Evolutionary conservation across 2,329 filamentous ascomycete genomes (phyloP).

Genomic region (Thelonectria rubi): DNA sequence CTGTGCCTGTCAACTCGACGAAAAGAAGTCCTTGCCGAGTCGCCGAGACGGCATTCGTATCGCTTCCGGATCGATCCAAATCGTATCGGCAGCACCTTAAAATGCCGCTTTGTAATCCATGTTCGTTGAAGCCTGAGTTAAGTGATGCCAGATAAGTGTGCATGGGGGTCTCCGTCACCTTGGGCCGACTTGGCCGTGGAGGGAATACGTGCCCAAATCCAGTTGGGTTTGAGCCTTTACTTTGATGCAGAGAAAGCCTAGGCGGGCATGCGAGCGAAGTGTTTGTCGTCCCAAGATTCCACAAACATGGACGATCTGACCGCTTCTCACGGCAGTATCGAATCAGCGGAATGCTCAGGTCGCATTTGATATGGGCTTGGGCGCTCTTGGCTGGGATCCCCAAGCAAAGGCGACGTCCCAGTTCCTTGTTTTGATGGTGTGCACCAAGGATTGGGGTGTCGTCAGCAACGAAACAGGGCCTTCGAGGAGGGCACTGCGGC

Average conservation of each 20-base stretch:
- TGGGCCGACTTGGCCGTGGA: constrained; percentile 8
- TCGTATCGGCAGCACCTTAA: constrained; percentile 14
- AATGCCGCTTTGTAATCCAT: constrained; percentile 13
- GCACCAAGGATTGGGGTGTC: constrained; percentile 29
- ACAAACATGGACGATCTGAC: constrained; percentile 14
- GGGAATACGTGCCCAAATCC: not conserved
- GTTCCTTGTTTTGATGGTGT: constrained; percentile 26
- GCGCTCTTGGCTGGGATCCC: constrained; percentile 12
- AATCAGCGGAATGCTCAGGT: constrained; percentile 8
- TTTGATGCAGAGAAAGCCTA: constrained; percentile 10
- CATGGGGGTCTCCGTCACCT: constrained; percentile 4
- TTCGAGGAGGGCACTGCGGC: constrained; percentile 3
- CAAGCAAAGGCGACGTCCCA: constrained; percentile 6
- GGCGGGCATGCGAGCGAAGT: not conserved
- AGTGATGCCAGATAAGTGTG: constrained; percentile 13
- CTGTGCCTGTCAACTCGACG: not conserved
- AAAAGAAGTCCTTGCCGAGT: not conserved
- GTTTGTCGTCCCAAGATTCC: constrained; percentile 1
- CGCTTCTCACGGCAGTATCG: constrained; percentile 6
- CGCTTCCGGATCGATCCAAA: constrained; percentile 8
- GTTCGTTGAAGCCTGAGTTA: not conserved
- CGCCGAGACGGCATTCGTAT: not conserved
- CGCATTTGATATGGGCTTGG: not conserved
- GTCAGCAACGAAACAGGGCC: constrained; percentile 40
- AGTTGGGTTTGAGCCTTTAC: constrained; percentile 1